Evolutionary conservation across 2,329 filamentous ascomycete genomes (phyloP), one percentile per base, ranked within the genome.

Genomic region (Fusarium armeniacum): DNA sequence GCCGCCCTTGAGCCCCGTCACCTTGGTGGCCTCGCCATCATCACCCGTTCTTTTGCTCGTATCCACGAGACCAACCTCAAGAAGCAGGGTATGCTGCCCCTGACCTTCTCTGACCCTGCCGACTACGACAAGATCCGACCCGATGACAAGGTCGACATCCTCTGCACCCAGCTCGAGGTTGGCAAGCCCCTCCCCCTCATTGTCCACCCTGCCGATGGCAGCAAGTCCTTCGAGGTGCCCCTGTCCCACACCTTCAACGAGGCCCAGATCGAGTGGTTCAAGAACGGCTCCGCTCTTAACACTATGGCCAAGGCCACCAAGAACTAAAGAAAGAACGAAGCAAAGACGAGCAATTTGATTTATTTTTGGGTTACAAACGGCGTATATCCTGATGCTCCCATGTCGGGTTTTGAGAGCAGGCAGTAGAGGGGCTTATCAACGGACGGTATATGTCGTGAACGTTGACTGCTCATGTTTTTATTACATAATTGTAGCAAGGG

Each of bases 51-150:
- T 72, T 99, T 99, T 81, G 96, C 96, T 78, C 96, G 96, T 92
- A 99, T 99, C 80, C 96, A 99, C 89, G 96, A 99, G 89, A 99
- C 96, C 87, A 99, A 99, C 90, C 85, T 99, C 86, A 99, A 99
- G 93, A 99, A 99, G 91, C 96, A 99, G 90, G 96, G 96, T 84
- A 98, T 99, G 95, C 92, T 99, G 85, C 96, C 96, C 78, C 89
- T 99, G 73, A 98, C 94, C 77, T 99, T 99, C 85, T 84, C 89
- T 62, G 90, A 98, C 80, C 95, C 95, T 60, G 95, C 91, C 80
- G 96, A 99, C 83, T 99, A 99, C 83, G 96, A 99, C 82, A 97
- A 93, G 89, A 94, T 99, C 82, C 89, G 91, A 80, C 92, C 94
- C 73, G 91, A 96, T 67, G 96, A 97, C 87, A 94, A 91, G 84